A percentile compares a stretch with the other conserved stretches of the same genome.
Evolutionary conservation across 257 asterid species (phyloP).

Genomic region (Ajuga chamaepitys): DNA sequence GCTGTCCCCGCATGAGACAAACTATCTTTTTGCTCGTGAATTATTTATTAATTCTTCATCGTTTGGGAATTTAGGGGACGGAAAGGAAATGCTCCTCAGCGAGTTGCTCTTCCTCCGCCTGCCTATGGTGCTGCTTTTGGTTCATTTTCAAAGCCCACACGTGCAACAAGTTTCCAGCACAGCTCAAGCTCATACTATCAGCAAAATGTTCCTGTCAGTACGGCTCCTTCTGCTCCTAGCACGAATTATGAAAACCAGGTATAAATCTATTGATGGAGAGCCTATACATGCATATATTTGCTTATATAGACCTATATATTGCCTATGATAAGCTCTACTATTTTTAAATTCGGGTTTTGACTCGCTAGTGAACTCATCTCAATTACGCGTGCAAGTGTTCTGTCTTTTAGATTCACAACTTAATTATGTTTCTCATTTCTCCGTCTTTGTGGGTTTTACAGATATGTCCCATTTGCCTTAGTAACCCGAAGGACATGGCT

Average conservation of each 20-base stretch:
- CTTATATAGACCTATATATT: too few relatives aligned
- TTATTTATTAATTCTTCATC: background rate
- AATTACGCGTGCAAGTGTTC: background rate
- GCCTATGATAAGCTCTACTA: too few relatives aligned
- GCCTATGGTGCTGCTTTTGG: conserved; percentile 31
- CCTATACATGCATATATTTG: too few relatives aligned
- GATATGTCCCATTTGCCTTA: conserved; percentile 90
- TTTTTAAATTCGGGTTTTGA: too few relatives aligned
- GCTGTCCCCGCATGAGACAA: background rate
- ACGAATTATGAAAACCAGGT: conserved; percentile 68
- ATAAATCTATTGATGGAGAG: background rate
- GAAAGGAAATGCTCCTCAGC: conserved; percentile 44
- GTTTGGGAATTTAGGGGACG: conserved; percentile 31
- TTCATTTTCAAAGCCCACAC: conserved; percentile 37
- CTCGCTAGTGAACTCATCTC: background rate
- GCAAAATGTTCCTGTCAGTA: conserved; percentile 13
- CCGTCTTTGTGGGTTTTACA: conserved; percentile 20
- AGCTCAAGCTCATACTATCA: conserved; percentile 32
- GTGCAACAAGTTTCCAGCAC: conserved; percentile 40
- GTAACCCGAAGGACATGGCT: conserved; percentile 88
- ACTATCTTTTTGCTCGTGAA: background rate
- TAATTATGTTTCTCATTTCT: background rate
- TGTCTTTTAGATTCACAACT: background rate
- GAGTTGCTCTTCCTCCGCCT: conserved; percentile 89
- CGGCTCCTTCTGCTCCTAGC: conserved; percentile 47